Conservation (phyloP, 768 basidiomycete species). For the Mycena floridula region DNA sequence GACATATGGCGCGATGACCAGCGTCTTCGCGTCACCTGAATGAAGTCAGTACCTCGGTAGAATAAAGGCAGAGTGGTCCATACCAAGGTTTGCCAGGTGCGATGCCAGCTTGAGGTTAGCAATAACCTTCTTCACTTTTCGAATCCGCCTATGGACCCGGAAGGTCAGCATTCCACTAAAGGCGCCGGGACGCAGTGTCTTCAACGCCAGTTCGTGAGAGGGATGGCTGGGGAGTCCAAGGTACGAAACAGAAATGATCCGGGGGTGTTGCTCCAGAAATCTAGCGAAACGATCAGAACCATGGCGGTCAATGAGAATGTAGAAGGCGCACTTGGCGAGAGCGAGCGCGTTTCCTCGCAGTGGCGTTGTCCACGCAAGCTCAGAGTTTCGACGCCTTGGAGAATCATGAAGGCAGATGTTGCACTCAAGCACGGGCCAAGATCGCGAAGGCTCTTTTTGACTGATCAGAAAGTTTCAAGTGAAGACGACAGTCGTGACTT, state of each 20-base stretch:
- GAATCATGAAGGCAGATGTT: constrained; percentile 48
- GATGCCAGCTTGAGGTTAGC: constrained; percentile 31
- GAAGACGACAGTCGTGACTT: too few species aligned
- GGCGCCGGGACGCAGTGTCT: constrained; percentile 17
- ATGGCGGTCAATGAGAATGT: not conserved
- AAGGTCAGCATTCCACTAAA: constrained; percentile 35
- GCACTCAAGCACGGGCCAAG: constrained; percentile 45
- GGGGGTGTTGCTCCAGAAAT: constrained; percentile 26
- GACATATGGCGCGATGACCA: constrained; percentile 52
- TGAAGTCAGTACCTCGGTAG: not conserved
- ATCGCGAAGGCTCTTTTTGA: constrained; percentile 45
- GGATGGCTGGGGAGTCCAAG: constrained; percentile 29
- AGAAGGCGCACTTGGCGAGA: constrained; percentile 34
- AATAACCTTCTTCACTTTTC: constrained; percentile 22
- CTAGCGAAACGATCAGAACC: constrained; percentile 4
- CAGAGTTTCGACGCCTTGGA: constrained; percentile 61
- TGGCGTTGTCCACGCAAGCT: constrained; percentile 55
- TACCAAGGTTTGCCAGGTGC: constrained; percentile 28
- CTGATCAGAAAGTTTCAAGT: too few species aligned
- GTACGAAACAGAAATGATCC: constrained; percentile 33
- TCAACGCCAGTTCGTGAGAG: constrained; percentile 26
- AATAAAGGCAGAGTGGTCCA: not conserved
- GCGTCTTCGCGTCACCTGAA: constrained; percentile 44
- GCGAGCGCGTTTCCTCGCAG: constrained; percentile 47
- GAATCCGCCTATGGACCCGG: constrained; percentile 28